A percentile compares a stretch with the other conserved stretches of the same genome.
Evolutionary conservation across 305 asterid genomes (phyloP).

Genomic region (Plantago coronopus): DNA sequence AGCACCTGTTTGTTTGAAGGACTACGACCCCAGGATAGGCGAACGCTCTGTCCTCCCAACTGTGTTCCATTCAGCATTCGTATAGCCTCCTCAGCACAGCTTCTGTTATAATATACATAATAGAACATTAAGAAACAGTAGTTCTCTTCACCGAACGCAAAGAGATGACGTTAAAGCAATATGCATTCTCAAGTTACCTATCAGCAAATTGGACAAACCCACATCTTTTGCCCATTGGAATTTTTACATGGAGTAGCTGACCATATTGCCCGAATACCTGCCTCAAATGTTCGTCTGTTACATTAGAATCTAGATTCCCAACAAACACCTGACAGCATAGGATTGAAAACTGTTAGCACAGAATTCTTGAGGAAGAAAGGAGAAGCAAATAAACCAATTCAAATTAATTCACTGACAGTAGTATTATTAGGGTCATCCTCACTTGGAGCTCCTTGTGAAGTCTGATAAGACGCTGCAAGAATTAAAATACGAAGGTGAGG

Average conservation of each 20-base stretch:
- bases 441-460: constrained; percentile 65
- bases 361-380: background rate
- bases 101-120: constrained; percentile 40
- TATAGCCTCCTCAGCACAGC: constrained; percentile 88
- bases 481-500: constrained; percentile 22
- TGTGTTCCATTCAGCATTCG: constrained; percentile 62
- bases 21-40: constrained; percentile 97
- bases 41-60: constrained; percentile 78
- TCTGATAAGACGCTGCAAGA: constrained; percentile 71
- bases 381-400: constrained; percentile 10
- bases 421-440: constrained; percentile 94
- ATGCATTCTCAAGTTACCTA: constrained; percentile 43
- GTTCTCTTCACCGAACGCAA: constrained; percentile 3
- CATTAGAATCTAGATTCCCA: constrained; percentile 81
- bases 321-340: constrained; percentile 68
- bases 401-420: constrained; percentile 56
- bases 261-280: constrained; percentile 77
- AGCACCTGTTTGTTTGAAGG: constrained; percentile 63
- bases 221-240: constrained; percentile 89
- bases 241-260: constrained; percentile 83
- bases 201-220: constrained; percentile 96
- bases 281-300: constrained; percentile 74
- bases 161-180: constrained; percentile 1
- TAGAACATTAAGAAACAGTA: constrained; percentile 15
- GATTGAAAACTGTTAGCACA: constrained; percentile 9